Percentiles rank a stretch among this genome's conserved stretches.
Evolutionary conservation across 1,284 basidiomycete genomes (phyloP).

Genomic region (Sporisorium exsertum): DNA sequence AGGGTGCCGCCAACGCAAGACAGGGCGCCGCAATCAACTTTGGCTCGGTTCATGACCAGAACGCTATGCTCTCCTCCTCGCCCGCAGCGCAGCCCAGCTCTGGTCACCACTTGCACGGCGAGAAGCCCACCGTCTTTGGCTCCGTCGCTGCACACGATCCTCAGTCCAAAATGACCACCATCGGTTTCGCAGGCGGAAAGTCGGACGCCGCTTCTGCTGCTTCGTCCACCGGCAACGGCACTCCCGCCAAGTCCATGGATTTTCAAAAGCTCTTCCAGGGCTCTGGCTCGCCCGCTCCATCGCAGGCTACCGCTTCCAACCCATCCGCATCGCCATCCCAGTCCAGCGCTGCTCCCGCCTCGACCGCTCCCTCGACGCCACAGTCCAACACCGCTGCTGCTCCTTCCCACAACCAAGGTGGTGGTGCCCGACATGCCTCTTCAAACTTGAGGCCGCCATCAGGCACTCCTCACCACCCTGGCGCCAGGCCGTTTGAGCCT

Average conservation of each 20-base stretch:
- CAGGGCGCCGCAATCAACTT: slow-evolving; percentile 68
- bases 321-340: slow-evolving; percentile 38
- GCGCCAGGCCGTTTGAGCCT: slow-evolving; percentile 55
- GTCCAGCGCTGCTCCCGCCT: slow-evolving; percentile 38
- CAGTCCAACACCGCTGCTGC: slow-evolving; percentile 13
- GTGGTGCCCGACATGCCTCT: slow-evolving; percentile 40
- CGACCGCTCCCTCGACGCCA: slow-evolving; percentile 39
- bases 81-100: slow-evolving; percentile 68
- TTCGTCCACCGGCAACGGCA: slow-evolving; percentile 61
- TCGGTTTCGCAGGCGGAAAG: slow-evolving; percentile 56
- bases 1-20: slow-evolving; percentile 45
- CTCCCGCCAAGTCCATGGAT: slow-evolving; percentile 53
- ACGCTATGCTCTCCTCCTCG: slow-evolving; percentile 70
- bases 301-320: slow-evolving; percentile 38
- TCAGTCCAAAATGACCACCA: slow-evolving; percentile 63
- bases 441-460: slow-evolving; percentile 55
- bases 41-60: slow-evolving; percentile 70
- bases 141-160: slow-evolving; percentile 61
- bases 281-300: slow-evolving; percentile 44
- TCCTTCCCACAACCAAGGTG: slow-evolving; percentile 21
- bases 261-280: slow-evolving; percentile 69
- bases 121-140: slow-evolving; percentile 69
- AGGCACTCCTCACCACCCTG: slow-evolving; percentile 46
- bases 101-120: slow-evolving; percentile 64
- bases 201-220: slow-evolving; percentile 74